Percentiles rank a stretch among this genome's conserved stretches.
These are phyloP conservation scores for Phytophthora fragariae DNA, from an alignment of 352 stramenopile species.

Conservation along the genomic window DNA sequence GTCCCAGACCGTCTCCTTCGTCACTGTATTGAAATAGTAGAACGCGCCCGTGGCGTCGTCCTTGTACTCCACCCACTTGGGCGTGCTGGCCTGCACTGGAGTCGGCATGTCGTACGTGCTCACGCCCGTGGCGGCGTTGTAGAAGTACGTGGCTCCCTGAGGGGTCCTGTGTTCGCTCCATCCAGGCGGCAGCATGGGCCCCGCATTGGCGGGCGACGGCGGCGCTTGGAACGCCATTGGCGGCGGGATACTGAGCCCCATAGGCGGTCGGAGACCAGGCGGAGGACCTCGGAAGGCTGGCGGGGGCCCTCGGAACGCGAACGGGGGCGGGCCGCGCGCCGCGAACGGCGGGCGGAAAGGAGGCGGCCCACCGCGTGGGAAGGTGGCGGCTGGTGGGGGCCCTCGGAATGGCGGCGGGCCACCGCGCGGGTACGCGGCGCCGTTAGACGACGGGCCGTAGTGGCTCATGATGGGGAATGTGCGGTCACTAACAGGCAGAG, in stretches of 20 bases:
- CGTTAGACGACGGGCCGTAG: constrained; percentile 42
- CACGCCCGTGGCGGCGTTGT: constrained; percentile 62
- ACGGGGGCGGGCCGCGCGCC: constrained; percentile 28
- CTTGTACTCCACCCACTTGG: constrained; percentile 82
- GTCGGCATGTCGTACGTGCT: constrained; percentile 67
- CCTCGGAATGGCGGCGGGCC: constrained; percentile 27
- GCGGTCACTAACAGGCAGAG: constrained; percentile 19
- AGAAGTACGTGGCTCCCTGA: constrained; percentile 67
- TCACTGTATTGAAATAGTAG: constrained; percentile 87
- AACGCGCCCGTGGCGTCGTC: constrained; percentile 70
- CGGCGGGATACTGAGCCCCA: constrained; percentile 26
- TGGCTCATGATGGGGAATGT: constrained; percentile 37
- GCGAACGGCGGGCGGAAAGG: constrained; percentile 41
- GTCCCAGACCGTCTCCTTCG: constrained; percentile 84
- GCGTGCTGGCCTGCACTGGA: not conserved
- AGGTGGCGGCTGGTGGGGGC: constrained; percentile 23
- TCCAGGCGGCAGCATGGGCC: constrained; percentile 44
- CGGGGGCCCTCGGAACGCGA: constrained; percentile 33
- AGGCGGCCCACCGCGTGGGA: constrained; percentile 27
- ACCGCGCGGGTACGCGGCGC: constrained; percentile 33
- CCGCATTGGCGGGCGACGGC: constrained; percentile 17
- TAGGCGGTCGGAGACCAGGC: constrained; percentile 36
- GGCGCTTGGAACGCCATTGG: constrained; percentile 38
- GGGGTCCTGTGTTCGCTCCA: constrained; percentile 72
- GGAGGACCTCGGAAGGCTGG: constrained; percentile 30